Evolutionary conservation across 257 asterid species (phyloP).

Genomic region (Solanum microdontum): DNA sequence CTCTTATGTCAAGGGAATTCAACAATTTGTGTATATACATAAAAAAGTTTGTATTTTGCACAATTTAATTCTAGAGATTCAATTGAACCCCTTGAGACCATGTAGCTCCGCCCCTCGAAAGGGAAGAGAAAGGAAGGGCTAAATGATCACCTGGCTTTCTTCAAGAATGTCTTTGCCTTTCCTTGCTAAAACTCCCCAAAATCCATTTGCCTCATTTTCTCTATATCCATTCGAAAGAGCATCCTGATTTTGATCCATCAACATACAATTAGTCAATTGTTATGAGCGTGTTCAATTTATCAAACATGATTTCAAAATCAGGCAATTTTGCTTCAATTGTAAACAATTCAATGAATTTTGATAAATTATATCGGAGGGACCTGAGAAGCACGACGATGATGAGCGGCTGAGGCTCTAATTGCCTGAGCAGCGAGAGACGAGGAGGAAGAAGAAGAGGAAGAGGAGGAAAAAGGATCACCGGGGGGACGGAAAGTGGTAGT

Average conservation of each 20-base stretch:
- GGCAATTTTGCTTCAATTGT: not conserved
- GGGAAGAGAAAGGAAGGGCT: not conserved
- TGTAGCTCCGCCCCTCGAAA: not conserved
- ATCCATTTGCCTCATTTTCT: constrained; percentile 52
- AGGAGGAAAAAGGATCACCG: not conserved
- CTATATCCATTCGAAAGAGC: constrained; percentile 45
- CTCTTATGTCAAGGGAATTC: not conserved
- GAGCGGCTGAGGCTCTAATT: constrained; percentile 6
- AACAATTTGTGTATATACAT: not conserved
- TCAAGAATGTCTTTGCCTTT: constrained; percentile 61
- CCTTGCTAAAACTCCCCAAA: constrained; percentile 93
- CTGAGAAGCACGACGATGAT: not conserved
- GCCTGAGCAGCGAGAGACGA: constrained; percentile 6
- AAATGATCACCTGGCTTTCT: constrained; percentile 4
- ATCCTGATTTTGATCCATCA: constrained; percentile 19
- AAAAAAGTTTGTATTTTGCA: not conserved
- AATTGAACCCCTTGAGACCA: not conserved
- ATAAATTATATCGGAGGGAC: not conserved
- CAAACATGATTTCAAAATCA: not conserved
- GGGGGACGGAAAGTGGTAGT: not conserved
- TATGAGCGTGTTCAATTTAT: not conserved
- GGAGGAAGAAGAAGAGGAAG: not conserved
- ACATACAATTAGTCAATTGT: not conserved
- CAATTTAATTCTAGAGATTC: not conserved
- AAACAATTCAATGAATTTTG: too few relatives aligned